Evolutionary conservation across 495 filamentous ascomycete species (phyloP).

Genomic region (Penicillium maclennaniae): DNA sequence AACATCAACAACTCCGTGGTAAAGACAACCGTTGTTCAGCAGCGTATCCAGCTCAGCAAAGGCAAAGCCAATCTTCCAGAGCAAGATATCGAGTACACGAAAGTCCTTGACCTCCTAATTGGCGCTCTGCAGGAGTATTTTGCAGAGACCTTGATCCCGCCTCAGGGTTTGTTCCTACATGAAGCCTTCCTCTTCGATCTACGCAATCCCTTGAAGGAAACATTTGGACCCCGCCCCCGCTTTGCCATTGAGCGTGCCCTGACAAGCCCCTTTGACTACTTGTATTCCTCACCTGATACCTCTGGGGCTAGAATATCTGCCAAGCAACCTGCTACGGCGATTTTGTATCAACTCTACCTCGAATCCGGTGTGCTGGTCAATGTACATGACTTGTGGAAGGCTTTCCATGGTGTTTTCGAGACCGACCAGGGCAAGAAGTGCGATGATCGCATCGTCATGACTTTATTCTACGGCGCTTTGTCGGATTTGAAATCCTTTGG

Average conservation of each 20-base stretch:
- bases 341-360: slow-evolving; percentile 86
- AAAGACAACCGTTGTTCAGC: slow-evolving; percentile 79
- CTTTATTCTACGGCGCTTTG: slow-evolving; percentile 75
- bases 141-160: slow-evolving; percentile 45
- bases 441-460: slow-evolving; percentile 50
- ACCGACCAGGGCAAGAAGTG: slow-evolving; percentile 54
- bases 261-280: slow-evolving; percentile 77
- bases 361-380: slow-evolving; percentile 89
- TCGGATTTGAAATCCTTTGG: slow-evolving; percentile 83
- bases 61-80: slow-evolving; percentile 70
- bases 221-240: slow-evolving; percentile 75
- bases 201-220: slow-evolving; percentile 71
- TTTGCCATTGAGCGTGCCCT: slow-evolving; percentile 78
- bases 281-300: slow-evolving; percentile 57
- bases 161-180: slow-evolving; percentile 64
- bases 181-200: slow-evolving; percentile 85
- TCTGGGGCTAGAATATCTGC: slow-evolving; percentile 41
- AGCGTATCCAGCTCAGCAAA: slow-evolving; percentile 81
- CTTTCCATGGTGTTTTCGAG: slow-evolving; percentile 73
- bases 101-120: slow-evolving; percentile 64
- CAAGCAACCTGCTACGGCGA: slow-evolving; percentile 72
- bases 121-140: slow-evolving; percentile 55
- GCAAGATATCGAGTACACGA: slow-evolving; percentile 72
- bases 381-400: slow-evolving; percentile 82
- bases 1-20: slow-evolving; percentile 66